These are phyloP conservation scores for Colletotrichum godetiae DNA, from an alignment of 2,329 filamentous ascomycete species.

Conservation along the genomic window DNA sequence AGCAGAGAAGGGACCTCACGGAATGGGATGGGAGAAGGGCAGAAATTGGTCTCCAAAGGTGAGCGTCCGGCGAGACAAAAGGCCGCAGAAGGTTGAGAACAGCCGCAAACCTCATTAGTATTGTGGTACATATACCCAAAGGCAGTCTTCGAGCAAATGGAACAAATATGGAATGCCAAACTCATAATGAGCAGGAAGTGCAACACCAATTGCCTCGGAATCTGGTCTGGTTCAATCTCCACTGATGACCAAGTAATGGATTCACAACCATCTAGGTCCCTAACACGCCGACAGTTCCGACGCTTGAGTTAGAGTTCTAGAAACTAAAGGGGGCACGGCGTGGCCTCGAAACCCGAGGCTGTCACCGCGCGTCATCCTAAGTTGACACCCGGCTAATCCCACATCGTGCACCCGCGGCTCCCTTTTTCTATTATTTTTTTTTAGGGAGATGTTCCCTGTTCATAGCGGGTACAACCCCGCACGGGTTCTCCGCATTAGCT, in stretches of 20 bases:
- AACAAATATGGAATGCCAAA: not conserved
- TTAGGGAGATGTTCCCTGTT: constrained; percentile 22
- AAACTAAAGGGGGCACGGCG: not conserved
- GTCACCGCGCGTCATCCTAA: not conserved
- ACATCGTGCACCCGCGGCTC: not conserved
- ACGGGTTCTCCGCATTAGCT: constrained; percentile 34
- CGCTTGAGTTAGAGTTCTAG: not conserved
- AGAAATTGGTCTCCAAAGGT: not conserved
- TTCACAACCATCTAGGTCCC: not conserved
- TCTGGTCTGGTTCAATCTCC: not conserved
- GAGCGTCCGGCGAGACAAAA: not conserved
- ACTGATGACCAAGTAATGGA: not conserved
- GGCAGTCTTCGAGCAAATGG: constrained; percentile 14
- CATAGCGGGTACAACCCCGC: constrained; percentile 20
- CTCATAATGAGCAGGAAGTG: not conserved
- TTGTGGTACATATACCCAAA: constrained; percentile 32
- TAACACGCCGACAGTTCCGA: not conserved
- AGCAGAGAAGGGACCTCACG: not conserved
- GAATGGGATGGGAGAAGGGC: not conserved
- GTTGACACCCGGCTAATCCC: not conserved
- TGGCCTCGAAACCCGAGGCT: not conserved
- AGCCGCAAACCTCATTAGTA: constrained; percentile 9
- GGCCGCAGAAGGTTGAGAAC: not conserved
- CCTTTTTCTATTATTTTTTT: not conserved
- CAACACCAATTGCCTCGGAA: not conserved